Base-by-base conservation (phyloP, 176 grass and related monocot species). In the Oryza glumipatula region DNA sequence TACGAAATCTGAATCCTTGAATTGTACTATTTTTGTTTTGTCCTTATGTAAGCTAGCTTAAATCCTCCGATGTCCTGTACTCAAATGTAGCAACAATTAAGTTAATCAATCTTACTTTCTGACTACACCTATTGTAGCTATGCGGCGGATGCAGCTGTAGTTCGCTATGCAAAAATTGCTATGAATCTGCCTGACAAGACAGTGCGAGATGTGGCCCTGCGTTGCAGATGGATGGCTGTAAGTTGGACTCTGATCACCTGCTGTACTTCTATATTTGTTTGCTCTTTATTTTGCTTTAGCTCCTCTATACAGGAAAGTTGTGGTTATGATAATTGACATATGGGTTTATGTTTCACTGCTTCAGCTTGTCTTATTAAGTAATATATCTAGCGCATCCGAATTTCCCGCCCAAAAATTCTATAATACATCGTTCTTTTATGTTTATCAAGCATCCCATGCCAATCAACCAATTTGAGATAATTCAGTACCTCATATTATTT, bases 121-220 rank as follows among this genome's bases (percentile, higher is more conserved):
- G 68, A 39, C 43, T 90, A 13, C 36, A 23, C 17, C 68, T 73
- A 8, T 73, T 81, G 22, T 82, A 93, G 91, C 72, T 75, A 72
- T 71, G 85, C 44, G 4, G 66, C 52, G 54, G 88, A 90, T 28
- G 14, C 85, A 79, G 14, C 58, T 63, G 52, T 93, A 82, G 68
- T 83, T 87, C 78, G 88, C 36, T 93, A 93, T 82, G 88, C 91
- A 49, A 93, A 90, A 71, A 88, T 93, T 71, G 91, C 91, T 72
- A 68, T 87, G 78, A 45, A 36, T 63, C 72, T 93, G 32, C 81
- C 85, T 0, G 64, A 82, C 49, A 93, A 93, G 73, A 93, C 91
- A 23, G 88, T 93, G 10, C 85, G 91, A 45, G 91, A 93, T 80
- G 91, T 90, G 11, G 88, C 88, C 43, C 49, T 93, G 35, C 85